Evolutionary conservation across 1,139 yeast genomes (phyloP), one percentile per base, ranked within the genome.

Genomic region (Yamadazyma siamensis): DNA sequence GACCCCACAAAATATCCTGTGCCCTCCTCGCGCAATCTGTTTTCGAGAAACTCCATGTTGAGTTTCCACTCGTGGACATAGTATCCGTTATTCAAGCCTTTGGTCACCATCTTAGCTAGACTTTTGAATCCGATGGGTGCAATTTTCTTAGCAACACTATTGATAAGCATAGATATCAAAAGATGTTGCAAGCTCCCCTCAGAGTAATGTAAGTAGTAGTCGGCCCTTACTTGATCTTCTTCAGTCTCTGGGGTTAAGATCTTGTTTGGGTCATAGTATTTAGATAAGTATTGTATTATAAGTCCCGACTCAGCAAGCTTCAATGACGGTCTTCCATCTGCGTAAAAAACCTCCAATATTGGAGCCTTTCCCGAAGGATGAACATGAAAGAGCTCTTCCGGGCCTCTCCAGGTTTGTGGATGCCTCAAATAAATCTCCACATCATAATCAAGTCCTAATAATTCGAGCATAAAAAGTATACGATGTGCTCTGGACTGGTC

Each of bases 331-430:
- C 59, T 53, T 8, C 77, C 77, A 45, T 72, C 72, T 17, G 56
- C 65, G 34, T 56, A 63, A n/a, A 53, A 46, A 13, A 76, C 58
- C 33, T 71, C 75, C 26, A 76, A 49, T 4, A 77, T 50, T 0
- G 85, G 84, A 2, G 75, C 57, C 44, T 74, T 75, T 1, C 82
- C 83, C 4, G 71, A 49, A 4, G 80, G 80, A 42, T 77, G 81
- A 7, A 75, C 64, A 24, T 69, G 61, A 36, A 63, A 65, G 25
- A 77, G 53, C 21, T 66, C 77, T 23, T 53, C 46, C 4, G 71
- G 71, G 2, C 65, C 69, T 32, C 74, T 51, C 61, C 62, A 61
- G 5, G 71, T 65, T 9, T 61, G 55, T 2, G 47, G 48, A 22
- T 44, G 48, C 26, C 84, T 64, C 34, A 69, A 56, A 50, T 71